Evolutionary conservation across 148 eudicot genomes (phyloP).

Genomic region (Pharnaceum exiguum): DNA sequence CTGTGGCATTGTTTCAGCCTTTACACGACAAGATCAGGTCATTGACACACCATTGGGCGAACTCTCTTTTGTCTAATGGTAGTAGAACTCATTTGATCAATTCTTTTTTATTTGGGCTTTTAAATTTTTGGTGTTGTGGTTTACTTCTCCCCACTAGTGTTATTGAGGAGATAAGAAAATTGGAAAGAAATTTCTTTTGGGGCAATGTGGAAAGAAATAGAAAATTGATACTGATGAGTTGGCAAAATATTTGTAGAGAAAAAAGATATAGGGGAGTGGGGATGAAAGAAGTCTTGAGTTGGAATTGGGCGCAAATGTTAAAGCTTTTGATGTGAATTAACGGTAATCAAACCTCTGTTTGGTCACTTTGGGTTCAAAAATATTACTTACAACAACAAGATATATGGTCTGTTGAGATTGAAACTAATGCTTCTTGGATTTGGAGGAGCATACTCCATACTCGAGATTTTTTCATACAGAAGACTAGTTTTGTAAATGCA

Average conservation of each 20-base stretch:
- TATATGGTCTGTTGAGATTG: too few relatives aligned
- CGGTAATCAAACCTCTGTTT: background rate
- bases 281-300: background rate
- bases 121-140: background rate
- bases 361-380: background rate
- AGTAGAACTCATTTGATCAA: background rate
- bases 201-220: background rate
- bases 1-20: background rate
- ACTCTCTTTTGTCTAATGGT: background rate
- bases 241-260: background rate
- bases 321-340: background rate
- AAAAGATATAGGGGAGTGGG: background rate
- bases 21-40: background rate
- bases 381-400: background rate
- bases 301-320: background rate
- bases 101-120: background rate
- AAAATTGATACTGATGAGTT: background rate
- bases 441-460: too few relatives aligned
- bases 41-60: background rate
- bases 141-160: too few relatives aligned
- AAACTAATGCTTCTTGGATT: too few relatives aligned
- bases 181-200: background rate
- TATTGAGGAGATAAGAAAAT: background rate
- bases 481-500: too few relatives aligned
- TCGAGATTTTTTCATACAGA: too few relatives aligned